Evolutionary conservation across 352 stramenopile genomes (phyloP).

Genomic region (Phytophthora hybrid): DNA sequence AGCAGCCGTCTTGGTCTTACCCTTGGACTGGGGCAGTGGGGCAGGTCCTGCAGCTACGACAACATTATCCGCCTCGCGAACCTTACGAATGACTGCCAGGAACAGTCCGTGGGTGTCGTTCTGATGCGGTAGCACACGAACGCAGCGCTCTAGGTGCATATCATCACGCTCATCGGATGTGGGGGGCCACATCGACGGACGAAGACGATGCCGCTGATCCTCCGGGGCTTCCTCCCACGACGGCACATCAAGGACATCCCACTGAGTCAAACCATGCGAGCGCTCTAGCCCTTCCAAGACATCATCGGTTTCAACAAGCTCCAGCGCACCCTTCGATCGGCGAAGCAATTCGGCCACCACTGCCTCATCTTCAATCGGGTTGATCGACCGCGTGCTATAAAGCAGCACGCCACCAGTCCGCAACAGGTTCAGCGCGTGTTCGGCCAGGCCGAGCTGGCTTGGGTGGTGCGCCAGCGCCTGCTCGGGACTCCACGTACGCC

Average conservation of each 20-base stretch:
- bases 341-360: constrained; percentile 82
- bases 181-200: constrained; percentile 88
- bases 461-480: constrained; percentile 62
- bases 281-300: constrained; percentile 51
- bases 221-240: constrained; percentile 66
- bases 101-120: constrained; percentile 99
- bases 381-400: constrained; percentile 85
- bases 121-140: constrained; percentile 96
- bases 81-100: constrained; percentile 94
- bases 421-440: constrained; percentile 60
- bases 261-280: constrained; percentile 50
- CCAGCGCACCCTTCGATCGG: constrained; percentile 55
- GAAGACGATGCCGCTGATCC: constrained; percentile 60
- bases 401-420: constrained; percentile 62
- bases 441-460: constrained; percentile 85
- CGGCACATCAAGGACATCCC: constrained; percentile 69
- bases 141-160: constrained; percentile 92
- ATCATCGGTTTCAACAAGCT: constrained; percentile 65
- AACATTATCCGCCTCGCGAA: constrained; percentile 31
- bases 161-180: constrained; percentile 50
- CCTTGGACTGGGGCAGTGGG: constrained; percentile 30
- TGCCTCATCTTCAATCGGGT: constrained; percentile 87
- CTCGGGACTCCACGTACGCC: constrained; percentile 76
- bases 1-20: constrained; percentile 27
- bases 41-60: constrained; percentile 48